Base-by-base conservation (phyloP, 148 eudicot species). In the Persicaria tinctoria region DNA sequence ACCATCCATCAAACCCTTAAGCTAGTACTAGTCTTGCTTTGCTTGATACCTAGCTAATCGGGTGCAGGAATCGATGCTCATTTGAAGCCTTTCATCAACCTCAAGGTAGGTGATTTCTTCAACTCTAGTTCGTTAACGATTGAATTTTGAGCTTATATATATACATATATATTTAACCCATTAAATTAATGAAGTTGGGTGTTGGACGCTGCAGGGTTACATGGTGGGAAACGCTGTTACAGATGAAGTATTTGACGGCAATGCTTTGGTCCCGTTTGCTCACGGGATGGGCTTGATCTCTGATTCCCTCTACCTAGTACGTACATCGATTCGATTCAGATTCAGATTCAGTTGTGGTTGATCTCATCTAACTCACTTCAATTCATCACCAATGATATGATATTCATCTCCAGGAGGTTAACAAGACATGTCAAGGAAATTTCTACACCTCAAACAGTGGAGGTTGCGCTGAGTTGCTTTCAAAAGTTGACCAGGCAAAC, bases 251-350 rank as follows among this genome's bases (percentile, higher is more conserved):
- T 77, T 82, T 84, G 99, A 96, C 68, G 97, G 99, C 41, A 92
- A 96, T 83, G 97, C 99, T 60, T 83, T 96, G 41, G 90, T 96
- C 47, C 97, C 99, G 11, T 96, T 96, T 73, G 86, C 78, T 23
- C 94, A 96, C 80, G 99, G 99, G 18, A 92, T 92, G 99, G 99
- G 97, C 75, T 84, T 96, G 75, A 96, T 96, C 73, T 87, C 99
- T 7, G 87, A 92, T 54, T 86, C 93, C 0, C 85, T 96, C 12
- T 96, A 68, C 76, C 77, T 82, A 83, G 99, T 96, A 79, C 41
- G 73, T 77, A n/a, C 46, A 38, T 73, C 10, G 0, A 23, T 23
- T 23, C 27, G 0, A 23, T 1, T 23, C 27, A 23, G 27, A 23
- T 23, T 23, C 27, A 23, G 27, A 23, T 23, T 23, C 27, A 23